Evolutionary conservation across 495 filamentous ascomycete species (phyloP).

Genomic region (Neurospora tetrasperma): DNA sequence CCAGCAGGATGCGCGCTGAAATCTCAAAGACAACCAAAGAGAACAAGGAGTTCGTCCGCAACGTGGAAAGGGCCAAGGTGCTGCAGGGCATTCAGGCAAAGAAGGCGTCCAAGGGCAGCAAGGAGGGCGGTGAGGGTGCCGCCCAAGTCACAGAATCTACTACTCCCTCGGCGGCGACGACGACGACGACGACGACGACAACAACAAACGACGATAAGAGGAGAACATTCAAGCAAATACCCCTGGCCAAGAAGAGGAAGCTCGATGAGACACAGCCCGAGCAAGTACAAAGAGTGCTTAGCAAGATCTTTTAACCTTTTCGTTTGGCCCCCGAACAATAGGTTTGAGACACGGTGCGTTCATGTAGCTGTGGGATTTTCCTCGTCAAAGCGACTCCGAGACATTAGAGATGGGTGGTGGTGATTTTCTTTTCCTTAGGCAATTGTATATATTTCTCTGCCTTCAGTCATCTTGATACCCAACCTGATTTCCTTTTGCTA

Average conservation of each 20-base stretch:
- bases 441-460: background rate
- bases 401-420: background rate
- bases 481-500: background rate
- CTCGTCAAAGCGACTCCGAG: background rate
- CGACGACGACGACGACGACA: background rate
- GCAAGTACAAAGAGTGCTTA: conserved; percentile 65
- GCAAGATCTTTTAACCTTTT: conserved; percentile 59
- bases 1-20: conserved; percentile 67
- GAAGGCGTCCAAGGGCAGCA: conserved; percentile 48
- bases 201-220: conserved; percentile 20
- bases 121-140: conserved; percentile 21
- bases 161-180: background rate
- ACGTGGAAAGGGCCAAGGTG: conserved; percentile 68
- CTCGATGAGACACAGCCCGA: conserved; percentile 45
- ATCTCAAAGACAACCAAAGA: conserved; percentile 69
- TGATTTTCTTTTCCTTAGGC: background rate
- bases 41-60: conserved; percentile 71
- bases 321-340: background rate
- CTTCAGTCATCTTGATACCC: background rate
- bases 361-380: background rate
- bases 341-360: background rate
- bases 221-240: conserved; percentile 67
- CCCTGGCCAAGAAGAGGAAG: conserved; percentile 36
- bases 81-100: conserved; percentile 57
- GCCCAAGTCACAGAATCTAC: conserved; percentile 11